Conservation (phyloP, 306 rosid species). For the Quillaja saponaria region DNA sequence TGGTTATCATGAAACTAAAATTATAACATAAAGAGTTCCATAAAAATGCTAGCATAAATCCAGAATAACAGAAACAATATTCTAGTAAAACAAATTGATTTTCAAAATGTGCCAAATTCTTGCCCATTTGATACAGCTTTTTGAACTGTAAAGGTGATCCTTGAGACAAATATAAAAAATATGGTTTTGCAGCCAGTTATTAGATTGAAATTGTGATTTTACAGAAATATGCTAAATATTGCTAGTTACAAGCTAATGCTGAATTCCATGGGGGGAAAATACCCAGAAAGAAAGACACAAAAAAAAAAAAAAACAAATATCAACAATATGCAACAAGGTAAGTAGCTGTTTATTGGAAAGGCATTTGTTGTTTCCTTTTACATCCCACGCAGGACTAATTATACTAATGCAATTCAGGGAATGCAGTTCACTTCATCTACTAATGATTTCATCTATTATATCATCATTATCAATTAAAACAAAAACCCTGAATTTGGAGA, state of each 20-base stretch:
- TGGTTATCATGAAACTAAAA: slow-evolving; percentile 29
- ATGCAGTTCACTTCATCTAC: no score
- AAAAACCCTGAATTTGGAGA: background rate
- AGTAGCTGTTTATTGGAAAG: background rate
- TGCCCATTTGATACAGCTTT: background rate
- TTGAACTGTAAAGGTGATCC: no score
- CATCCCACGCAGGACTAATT: background rate
- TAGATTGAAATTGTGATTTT: slow-evolving; percentile 5
- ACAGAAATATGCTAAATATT: background rate
- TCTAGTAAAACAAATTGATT: background rate
- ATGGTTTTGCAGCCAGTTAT: no score
- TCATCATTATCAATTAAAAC: background rate
- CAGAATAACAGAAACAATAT: background rate
- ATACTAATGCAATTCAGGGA: no score
- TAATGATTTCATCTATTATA: background rate
- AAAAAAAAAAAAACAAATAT: background rate
- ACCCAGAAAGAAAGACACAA: background rate
- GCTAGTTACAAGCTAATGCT: no score
- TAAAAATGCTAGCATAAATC: no score
- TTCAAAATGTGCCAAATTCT: no score
- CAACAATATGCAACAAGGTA: background rate
- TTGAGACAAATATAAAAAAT: no score
- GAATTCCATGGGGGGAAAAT: no score
- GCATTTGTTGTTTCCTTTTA: background rate
- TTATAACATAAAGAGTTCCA: background rate